phyloP scores from a whole-genome alignment of 2,329 filamentous ascomycete genomes.

The Stemphylium vesicarium region DNA sequence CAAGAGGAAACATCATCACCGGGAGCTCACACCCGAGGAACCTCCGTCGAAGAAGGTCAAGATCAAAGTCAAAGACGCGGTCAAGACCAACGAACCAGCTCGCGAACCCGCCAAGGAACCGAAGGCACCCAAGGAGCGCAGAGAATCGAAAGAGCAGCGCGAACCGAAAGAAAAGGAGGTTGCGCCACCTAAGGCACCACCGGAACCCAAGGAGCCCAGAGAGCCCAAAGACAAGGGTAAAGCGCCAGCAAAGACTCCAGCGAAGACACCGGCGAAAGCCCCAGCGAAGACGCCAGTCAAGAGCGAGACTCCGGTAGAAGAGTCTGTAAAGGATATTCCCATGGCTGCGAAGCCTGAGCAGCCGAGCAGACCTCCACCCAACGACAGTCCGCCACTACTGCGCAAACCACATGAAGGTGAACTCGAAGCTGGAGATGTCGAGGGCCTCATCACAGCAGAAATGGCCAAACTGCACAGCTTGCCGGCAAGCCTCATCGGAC shows the following conservation, averaged over 20 bases:
- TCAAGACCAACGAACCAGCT: conserved; percentile 14
- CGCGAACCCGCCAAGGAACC: conserved; percentile 22
- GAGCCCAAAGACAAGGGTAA: conserved; percentile 33
- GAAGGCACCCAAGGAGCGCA: conserved; percentile 13
- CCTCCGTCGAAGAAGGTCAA: conserved; percentile 37
- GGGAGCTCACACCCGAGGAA: conserved; percentile 38
- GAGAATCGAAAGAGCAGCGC: conserved; percentile 21
- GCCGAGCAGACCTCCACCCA: conserved; percentile 30
- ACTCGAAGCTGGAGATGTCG: conserved; percentile 41
- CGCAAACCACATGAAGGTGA: conserved; percentile 39
- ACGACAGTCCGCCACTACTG: conserved; percentile 35
- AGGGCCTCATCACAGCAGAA: conserved; percentile 45
- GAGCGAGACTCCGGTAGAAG: conserved; percentile 37
- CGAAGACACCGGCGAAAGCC: conserved; percentile 31
- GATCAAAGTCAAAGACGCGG: conserved; percentile 16
- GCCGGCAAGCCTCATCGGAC: conserved; percentile 47
- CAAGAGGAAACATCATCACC: conserved; percentile 35
- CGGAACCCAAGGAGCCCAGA: conserved; percentile 27
- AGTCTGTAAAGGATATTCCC: conserved; percentile 34
- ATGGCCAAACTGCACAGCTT: conserved; percentile 51
- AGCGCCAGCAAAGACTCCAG: conserved; percentile 29
- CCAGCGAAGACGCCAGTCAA: conserved; percentile 33
- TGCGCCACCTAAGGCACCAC: conserved; percentile 20
- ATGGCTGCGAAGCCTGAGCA: conserved; percentile 32
- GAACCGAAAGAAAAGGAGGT: conserved; percentile 25